Conservation (phyloP, 2,329 filamentous ascomycete genomes). For the Paecilomyces sp. region DNA sequence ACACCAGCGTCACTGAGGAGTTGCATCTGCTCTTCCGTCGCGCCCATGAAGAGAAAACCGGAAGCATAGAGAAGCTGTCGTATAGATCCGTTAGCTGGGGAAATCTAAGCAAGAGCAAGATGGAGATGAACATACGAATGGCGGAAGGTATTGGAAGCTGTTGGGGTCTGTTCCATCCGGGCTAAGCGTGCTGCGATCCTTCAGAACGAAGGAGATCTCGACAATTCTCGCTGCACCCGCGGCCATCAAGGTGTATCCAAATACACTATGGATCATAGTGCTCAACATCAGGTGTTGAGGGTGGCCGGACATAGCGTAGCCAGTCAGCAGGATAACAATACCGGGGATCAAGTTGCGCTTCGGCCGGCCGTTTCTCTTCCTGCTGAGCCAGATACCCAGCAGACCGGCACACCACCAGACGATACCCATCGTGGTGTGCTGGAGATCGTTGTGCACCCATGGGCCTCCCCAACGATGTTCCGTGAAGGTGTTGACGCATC, state of each 20-base stretch:
- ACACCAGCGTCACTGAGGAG: slow-evolving; percentile 67
- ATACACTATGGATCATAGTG: slow-evolving; percentile 79
- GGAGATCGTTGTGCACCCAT: slow-evolving; percentile 91
- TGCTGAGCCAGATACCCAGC: slow-evolving; percentile 85
- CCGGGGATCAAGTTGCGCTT: slow-evolving; percentile 90
- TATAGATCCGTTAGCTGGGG: slow-evolving; percentile 17
- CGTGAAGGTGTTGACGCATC: slow-evolving; percentile 95
- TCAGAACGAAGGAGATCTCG: slow-evolving; percentile 82
- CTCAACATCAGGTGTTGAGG: slow-evolving; percentile 78
- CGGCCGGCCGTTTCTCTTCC: slow-evolving; percentile 72
- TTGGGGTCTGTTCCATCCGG: slow-evolving; percentile 64
- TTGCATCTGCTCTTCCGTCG: slow-evolving; percentile 91
- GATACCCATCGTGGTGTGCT: slow-evolving; percentile 99
- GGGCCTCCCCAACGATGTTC: slow-evolving; percentile 87
- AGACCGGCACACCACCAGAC: slow-evolving; percentile 96
- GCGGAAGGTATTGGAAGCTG: slow-evolving; percentile 64
- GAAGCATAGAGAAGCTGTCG: slow-evolving; percentile 76
- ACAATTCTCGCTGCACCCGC: slow-evolving; percentile 78
- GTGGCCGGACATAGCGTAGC: slow-evolving; percentile 92
- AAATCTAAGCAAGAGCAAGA: slow-evolving; percentile 7
- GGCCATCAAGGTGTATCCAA: slow-evolving; percentile 93
- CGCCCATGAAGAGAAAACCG: slow-evolving; percentile 95
- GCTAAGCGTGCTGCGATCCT: slow-evolving; percentile 59
- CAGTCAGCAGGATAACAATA: slow-evolving; percentile 84
- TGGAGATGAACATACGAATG: slow-evolving; percentile 52